Evolutionary conservation across 345 rosid species (phyloP).

Genomic region (Brassica nigra): DNA sequence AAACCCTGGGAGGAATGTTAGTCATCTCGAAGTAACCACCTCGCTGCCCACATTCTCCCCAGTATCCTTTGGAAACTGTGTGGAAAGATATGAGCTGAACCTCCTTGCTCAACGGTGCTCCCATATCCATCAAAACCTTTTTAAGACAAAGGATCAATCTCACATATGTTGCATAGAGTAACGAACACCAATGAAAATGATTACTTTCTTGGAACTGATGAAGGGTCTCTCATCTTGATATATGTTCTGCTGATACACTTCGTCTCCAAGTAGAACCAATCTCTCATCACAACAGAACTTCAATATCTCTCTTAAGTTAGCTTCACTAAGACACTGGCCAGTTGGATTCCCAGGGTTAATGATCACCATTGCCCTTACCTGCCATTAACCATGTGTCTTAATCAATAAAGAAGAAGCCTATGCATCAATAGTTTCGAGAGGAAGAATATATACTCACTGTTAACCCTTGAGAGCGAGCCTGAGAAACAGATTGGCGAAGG

Average conservation of each 20-base stretch:
- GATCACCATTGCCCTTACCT: conserved; percentile 98
- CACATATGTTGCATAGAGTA: background rate
- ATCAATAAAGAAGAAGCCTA: background rate
- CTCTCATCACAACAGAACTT: conserved; percentile 75
- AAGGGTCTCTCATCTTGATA: conserved; percentile 97
- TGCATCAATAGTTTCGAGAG: background rate
- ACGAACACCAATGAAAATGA: background rate
- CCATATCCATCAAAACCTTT: conserved; percentile 93
- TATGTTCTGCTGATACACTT: conserved; percentile 96
- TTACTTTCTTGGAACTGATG: conserved; percentile 73
- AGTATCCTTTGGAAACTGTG: conserved; percentile 98
- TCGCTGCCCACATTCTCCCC: conserved; percentile 99
- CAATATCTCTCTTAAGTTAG: conserved; percentile 85
- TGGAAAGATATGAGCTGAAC: conserved; percentile 96
- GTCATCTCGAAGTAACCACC: conserved; percentile 99
- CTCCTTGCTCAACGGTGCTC: conserved; percentile 75
- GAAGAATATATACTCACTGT: conserved; percentile 58
- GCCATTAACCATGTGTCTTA: conserved; percentile 38
- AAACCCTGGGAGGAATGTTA: conserved; percentile 85
- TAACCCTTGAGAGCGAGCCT: conserved; percentile 82
- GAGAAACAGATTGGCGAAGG: conserved; percentile 72
- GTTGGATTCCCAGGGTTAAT: conserved; percentile 99
- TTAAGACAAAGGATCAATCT: background rate
- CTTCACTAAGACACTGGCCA: conserved; percentile 92
- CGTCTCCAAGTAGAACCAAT: conserved; percentile 88